Base-by-base conservation (phyloP, 2,329 filamentous ascomycete species). In the Tolypocladium paradoxum region DNA sequence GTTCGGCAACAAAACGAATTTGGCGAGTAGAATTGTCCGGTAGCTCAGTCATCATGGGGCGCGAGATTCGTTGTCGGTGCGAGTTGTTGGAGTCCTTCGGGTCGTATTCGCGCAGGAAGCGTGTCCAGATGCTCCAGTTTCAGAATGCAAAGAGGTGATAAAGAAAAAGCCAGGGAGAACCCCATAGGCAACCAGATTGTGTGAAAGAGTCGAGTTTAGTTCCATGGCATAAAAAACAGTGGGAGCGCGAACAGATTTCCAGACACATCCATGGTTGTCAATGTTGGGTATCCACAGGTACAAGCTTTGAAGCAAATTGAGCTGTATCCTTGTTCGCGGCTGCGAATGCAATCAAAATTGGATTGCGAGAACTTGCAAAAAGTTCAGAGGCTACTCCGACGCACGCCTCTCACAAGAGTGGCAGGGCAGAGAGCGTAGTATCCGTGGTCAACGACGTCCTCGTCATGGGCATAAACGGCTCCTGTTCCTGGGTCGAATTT, bases 311-410 rank as follows among this genome's bases (percentile, higher is more conserved):
- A 47, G 43, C 43, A 47, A 33, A 31, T 35, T 27, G 22, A 38
- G 40, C 20, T 48, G 46, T 22, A 16, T 37, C 48, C 40, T 27
- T 45, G 38, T 53, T 58, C 58, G 58, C 58, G 58, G 58, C 38
- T 55, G 58, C 58, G 58, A 55, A 57, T 53, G 55, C 58, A 60
- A 60, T 60, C 57, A 55, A 51, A 55, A 56, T 57, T 55, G 49
- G 56, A 60, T 60, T 60, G 58, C 58, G 6, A 52, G 55, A 59
- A 59, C 57, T 50, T 50, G 20, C 14, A n/a, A 50, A 24, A 54
- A 43, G 51, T 53, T 53, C 54, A 37, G 9, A 47, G 36, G 43
- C 40, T 53, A 35, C 45, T 51, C 48, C 33, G 18, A 27, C 34
- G 38, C 31, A 37, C 3, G 36, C 47, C 53, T 50, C 53, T 22